Conservation (phyloP, 2,329 filamentous ascomycete genomes). For the Fusarium continuum region DNA sequence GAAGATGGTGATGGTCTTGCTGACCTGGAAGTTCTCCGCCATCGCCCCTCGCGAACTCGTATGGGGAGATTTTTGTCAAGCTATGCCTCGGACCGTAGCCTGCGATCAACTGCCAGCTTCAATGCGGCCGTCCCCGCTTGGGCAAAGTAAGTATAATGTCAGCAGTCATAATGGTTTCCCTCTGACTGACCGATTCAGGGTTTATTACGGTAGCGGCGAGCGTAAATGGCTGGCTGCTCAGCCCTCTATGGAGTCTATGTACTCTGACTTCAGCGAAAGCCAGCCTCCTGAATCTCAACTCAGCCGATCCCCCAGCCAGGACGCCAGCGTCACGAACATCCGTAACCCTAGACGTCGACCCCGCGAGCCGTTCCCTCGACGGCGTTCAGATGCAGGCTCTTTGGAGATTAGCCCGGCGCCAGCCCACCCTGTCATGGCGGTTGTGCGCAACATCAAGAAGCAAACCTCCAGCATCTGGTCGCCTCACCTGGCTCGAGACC, state of each 20-base stretch:
- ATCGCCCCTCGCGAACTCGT: constrained; percentile 63
- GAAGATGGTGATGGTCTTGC: constrained; percentile 72
- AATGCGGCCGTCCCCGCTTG: constrained; percentile 61
- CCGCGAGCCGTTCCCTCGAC: constrained; percentile 45
- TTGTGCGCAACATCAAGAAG: constrained; percentile 51
- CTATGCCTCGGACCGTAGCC: constrained; percentile 60
- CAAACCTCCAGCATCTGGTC: constrained; percentile 74
- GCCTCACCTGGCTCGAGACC: constrained; percentile 74
- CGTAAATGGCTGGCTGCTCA: constrained; percentile 59
- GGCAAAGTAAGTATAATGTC: constrained; percentile 55
- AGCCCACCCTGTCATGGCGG: constrained; percentile 39
- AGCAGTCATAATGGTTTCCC: background rate
- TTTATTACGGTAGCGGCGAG: constrained; percentile 77
- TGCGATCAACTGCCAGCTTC: constrained; percentile 63
- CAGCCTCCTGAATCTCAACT: constrained; percentile 57
- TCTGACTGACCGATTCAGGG: constrained; percentile 48
- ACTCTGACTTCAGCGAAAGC: constrained; percentile 59
- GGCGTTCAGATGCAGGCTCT: constrained; percentile 45
- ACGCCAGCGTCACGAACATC: constrained; percentile 57
- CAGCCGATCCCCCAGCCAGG: constrained; percentile 60
- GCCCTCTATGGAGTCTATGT: constrained; percentile 56
- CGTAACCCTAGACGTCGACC: constrained; percentile 58
- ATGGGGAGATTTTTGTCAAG: constrained; percentile 62
- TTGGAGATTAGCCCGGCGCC: constrained; percentile 56
- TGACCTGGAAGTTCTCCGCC: constrained; percentile 63